These are phyloP conservation scores for Fistulina hepatica DNA, from an alignment of 1,284 basidiomycete genomes.

Conservation along the genomic window DNA sequence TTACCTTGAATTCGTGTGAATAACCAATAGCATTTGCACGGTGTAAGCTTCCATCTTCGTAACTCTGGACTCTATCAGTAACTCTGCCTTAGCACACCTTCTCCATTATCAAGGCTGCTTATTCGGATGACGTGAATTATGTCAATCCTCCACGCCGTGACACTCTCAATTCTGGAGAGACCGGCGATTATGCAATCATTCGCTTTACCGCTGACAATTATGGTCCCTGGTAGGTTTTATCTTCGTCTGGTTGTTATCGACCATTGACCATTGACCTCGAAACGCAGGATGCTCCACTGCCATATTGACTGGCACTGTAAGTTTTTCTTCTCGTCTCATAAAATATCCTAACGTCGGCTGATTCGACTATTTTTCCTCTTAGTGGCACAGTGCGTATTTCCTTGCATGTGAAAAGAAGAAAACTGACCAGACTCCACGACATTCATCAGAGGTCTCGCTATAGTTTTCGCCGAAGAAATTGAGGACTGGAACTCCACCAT, in stretches of 20 bases:
- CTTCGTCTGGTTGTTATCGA: neutral
- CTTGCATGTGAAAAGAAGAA: neutral
- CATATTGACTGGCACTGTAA: slow-evolving; percentile 25
- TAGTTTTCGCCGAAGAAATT: slow-evolving; percentile 16
- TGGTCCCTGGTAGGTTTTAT: slow-evolving; percentile 30
- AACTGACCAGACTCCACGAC: neutral
- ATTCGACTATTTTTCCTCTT: neutral
- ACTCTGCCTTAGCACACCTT: slow-evolving; percentile 20
- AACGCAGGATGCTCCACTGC: slow-evolving; percentile 14
- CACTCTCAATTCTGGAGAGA: slow-evolving; percentile 15
- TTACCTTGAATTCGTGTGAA: too few relatives aligned
- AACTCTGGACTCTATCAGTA: neutral
- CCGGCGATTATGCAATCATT: slow-evolving; percentile 20
- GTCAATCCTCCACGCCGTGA: slow-evolving; percentile 25
- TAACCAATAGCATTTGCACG: slow-evolving; percentile 15
- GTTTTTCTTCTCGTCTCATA: too few relatives aligned
- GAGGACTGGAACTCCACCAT: slow-evolving; percentile 9
- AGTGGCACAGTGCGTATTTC: too few relatives aligned
- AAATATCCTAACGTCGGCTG: too few relatives aligned
- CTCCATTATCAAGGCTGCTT: slow-evolving; percentile 26
- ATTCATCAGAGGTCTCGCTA: slow-evolving; percentile 14
- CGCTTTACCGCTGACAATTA: slow-evolving; percentile 36
- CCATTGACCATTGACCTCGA: neutral
- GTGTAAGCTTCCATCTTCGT: slow-evolving; percentile 4
- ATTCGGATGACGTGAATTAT: slow-evolving; percentile 24